Percentiles rank a stretch among this genome's conserved stretches.
phyloP scores from a whole-genome alignment of 1,284 basidiomycete genomes.

The Melanopsichium pennsylvanicum region DNA sequence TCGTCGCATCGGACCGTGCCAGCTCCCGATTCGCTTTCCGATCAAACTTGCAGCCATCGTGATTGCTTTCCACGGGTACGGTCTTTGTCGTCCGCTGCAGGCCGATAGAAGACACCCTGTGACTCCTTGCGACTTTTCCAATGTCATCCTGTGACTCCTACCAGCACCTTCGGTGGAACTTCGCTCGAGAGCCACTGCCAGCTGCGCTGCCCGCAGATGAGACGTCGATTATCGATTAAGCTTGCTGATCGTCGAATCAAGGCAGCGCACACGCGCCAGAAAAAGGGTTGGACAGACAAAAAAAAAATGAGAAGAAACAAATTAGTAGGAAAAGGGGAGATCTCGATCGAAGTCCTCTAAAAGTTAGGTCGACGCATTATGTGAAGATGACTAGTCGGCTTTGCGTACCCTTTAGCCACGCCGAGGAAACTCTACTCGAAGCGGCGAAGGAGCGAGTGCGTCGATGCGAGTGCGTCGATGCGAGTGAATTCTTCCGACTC shows the following conservation, averaged over 20 bases:
- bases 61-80: not conserved
- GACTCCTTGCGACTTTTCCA: too few species aligned
- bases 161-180: too few species aligned
- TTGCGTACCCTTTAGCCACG: conserved; percentile 4
- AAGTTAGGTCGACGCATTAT: conserved; percentile 16
- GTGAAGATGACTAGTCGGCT: too few species aligned
- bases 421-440: too few species aligned
- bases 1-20: not conserved
- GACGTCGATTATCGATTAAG: conserved; percentile 25
- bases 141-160: too few species aligned
- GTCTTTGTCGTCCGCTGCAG: conserved; percentile 23
- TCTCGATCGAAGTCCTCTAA: conserved; percentile 21
- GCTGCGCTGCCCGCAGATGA: conserved; percentile 8
- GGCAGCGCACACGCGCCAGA: conserved; percentile 1
- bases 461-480: too few species aligned
- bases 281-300: conserved; percentile 11
- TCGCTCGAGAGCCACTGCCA: too few species aligned
- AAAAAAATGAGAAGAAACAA: not conserved
- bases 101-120: conserved; percentile 6
- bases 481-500: not conserved
- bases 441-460: too few species aligned
- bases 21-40: conserved; percentile 4
- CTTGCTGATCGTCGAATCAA: conserved; percentile 10
- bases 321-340: conserved; percentile 2
- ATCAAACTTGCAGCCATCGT: conserved; percentile 6